Evolutionary conservation across 306 rosid species (phyloP).

Genomic region (Biancaea sappan): DNA sequence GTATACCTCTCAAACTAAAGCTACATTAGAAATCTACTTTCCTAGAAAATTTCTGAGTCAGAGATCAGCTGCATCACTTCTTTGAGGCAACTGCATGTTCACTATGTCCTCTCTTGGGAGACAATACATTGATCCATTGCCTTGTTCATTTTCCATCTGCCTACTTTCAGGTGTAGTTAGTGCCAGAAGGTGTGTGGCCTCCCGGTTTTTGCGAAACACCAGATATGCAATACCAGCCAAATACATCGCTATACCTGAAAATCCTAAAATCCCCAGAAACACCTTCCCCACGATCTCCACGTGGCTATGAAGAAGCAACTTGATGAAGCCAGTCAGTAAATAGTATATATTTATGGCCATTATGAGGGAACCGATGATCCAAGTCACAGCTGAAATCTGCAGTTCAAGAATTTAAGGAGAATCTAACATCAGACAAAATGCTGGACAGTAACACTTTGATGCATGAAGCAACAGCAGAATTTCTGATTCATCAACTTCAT

Average conservation of each 20-base stretch:
- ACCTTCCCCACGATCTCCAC: slow-evolving; percentile 49
- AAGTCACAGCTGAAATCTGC: slow-evolving; percentile 75
- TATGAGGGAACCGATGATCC: slow-evolving; percentile 67
- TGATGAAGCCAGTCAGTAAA: slow-evolving; percentile 63
- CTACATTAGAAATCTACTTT: slow-evolving; percentile 23
- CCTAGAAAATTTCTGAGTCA: slow-evolving; percentile 46
- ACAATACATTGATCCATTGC: slow-evolving; percentile 44
- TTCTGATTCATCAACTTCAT: slow-evolving; percentile 5
- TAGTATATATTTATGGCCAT: slow-evolving; percentile 88
- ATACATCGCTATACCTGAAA: slow-evolving; percentile 74
- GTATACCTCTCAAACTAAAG: slow-evolving; percentile 12
- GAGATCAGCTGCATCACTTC: slow-evolving; percentile 50
- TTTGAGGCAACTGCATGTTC: slow-evolving; percentile 92
- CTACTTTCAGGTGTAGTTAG: slow-evolving; percentile 65
- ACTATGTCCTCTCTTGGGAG: slow-evolving; percentile 79
- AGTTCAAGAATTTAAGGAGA: slow-evolving; percentile 21
- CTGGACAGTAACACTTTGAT: not conserved
- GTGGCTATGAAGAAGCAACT: slow-evolving; percentile 68
- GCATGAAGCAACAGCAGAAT: not conserved
- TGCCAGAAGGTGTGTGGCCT: slow-evolving; percentile 62
- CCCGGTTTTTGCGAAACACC: slow-evolving; percentile 69
- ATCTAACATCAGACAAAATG: slow-evolving; percentile 25
- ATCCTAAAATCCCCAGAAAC: slow-evolving; percentile 80
- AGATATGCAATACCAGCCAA: slow-evolving; percentile 78
- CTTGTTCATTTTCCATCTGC: slow-evolving; percentile 48